Conservation (phyloP, 768 basidiomycete species). For the Phaffia australis region DNA sequence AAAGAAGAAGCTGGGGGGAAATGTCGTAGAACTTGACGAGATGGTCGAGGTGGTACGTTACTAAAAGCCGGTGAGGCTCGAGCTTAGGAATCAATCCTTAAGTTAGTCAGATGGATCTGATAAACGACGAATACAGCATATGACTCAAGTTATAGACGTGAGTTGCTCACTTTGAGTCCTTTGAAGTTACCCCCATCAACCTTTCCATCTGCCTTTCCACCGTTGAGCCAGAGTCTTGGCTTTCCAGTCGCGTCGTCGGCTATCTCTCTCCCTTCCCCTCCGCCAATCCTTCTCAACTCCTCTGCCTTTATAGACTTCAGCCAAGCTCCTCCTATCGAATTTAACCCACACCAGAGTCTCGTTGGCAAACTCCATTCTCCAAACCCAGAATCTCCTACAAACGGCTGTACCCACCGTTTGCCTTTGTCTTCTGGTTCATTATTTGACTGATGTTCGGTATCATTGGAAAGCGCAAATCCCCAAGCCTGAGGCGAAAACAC, state of each 20-base stretch:
- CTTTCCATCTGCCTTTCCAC: constrained; percentile 44
- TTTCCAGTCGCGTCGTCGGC: constrained; percentile 43
- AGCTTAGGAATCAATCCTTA: constrained; percentile 19
- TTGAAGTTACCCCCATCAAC: constrained; percentile 3
- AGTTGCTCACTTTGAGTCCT: background rate
- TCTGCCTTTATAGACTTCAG: constrained; percentile 39
- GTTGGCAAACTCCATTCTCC: constrained; percentile 33
- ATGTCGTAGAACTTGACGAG: constrained; percentile 40
- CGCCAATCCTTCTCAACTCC: constrained; percentile 40
- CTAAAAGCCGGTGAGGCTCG: constrained; percentile 52
- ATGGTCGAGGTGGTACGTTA: constrained; percentile 55
- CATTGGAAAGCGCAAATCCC: constrained; percentile 22
- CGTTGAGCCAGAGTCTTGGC: constrained; percentile 34
- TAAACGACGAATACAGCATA: background rate
- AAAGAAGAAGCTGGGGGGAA: constrained; percentile 1
- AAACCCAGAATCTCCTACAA: constrained; percentile 13
- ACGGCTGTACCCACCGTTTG: background rate
- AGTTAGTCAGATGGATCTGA: background rate
- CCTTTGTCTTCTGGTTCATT: constrained; percentile 12
- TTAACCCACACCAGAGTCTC: constrained; percentile 33
- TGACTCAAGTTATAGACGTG: background rate
- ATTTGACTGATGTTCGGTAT: constrained; percentile 21
- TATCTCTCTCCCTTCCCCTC: constrained; percentile 44
- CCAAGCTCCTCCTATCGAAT: constrained; percentile 34
- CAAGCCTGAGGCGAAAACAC: constrained; percentile 8